A percentile compares a stretch with the other conserved stretches of the same genome.
These are phyloP conservation scores for Yamadazyma atlantica DNA, from an alignment of 1,139 yeast genomes.

Conservation along the genomic window DNA sequence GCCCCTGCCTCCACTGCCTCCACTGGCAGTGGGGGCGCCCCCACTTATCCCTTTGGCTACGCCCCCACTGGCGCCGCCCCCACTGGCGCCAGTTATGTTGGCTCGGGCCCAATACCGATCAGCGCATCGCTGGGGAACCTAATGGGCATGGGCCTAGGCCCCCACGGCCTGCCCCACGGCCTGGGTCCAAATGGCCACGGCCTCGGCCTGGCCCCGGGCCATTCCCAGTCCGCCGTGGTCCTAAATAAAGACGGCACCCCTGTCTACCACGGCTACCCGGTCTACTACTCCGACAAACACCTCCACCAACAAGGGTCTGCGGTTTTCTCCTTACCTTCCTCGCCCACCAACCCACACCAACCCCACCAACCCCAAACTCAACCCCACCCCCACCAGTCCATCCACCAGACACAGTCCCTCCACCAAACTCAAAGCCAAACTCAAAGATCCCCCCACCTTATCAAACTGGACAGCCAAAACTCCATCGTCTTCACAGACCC, in stretches of 20 bases:
- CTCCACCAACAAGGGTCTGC: conserved; percentile 24
- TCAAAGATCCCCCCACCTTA: conserved; percentile 1
- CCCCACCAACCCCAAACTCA: conserved; percentile 2
- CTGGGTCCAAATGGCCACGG: conserved; percentile 3
- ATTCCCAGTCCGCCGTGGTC: conserved; percentile 30
- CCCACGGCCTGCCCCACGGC: background rate
- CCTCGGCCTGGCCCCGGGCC: conserved; percentile 16
- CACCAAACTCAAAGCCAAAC: conserved; percentile 6
- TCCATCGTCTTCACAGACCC: conserved; percentile 22
- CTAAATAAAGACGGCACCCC: conserved; percentile 32
- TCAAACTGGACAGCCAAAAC: conserved; percentile 16
- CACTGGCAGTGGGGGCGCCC: no score
- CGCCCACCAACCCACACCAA: conserved; percentile 23
- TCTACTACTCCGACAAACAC: conserved; percentile 26
- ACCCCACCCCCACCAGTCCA: background rate
- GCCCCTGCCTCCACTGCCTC: conserved; percentile 5
- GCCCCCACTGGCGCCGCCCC: no score
- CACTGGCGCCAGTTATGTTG: no score
- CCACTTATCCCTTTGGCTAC: no score
- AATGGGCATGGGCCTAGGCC: background rate
- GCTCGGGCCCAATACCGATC: no score
- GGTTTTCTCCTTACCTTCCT: conserved; percentile 26
- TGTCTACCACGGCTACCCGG: conserved; percentile 34
- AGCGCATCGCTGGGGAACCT: no score
- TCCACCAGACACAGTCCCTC: no score